A percentile compares a stretch with the other conserved stretches of the same genome.
Evolutionary conservation across 139 green algal species (phyloP).

Genomic region (Micractinium sp.): DNA sequence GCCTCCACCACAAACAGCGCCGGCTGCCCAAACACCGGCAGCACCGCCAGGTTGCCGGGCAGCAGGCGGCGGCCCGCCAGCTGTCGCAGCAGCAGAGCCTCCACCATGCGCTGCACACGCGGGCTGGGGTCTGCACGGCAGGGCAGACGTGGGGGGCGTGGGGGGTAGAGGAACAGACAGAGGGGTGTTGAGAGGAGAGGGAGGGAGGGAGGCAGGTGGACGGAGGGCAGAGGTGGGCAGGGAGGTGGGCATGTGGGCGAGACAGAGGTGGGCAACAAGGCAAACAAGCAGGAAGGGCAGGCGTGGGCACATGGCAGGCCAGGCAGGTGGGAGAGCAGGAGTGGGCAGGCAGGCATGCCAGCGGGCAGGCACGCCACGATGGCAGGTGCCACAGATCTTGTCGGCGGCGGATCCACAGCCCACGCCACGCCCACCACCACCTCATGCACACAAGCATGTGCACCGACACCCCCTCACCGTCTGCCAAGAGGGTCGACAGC

Average conservation of each 20-base stretch:
- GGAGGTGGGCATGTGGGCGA: too few relatives aligned
- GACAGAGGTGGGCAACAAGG: too few relatives aligned
- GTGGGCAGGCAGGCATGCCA: too few relatives aligned
- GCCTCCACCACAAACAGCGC: conserved; percentile 27
- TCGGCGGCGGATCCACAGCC: too few relatives aligned
- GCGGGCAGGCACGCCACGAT: too few relatives aligned
- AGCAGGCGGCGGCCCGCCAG: conserved; percentile 54
- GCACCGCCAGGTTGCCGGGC: conserved; percentile 53
- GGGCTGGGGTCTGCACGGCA: neutral
- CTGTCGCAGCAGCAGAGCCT: conserved; percentile 35
- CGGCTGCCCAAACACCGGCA: conserved; percentile 60
- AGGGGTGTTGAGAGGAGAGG: neutral
- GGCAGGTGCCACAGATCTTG: too few relatives aligned
- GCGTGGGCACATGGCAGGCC: too few relatives aligned
- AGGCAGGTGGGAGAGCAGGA: too few relatives aligned
- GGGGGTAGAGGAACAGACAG: neutral
- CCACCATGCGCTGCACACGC: conserved; percentile 28
- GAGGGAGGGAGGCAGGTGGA: neutral
- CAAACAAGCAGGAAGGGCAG: too few relatives aligned
- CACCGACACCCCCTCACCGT: neutral
- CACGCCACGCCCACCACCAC: too few relatives aligned
- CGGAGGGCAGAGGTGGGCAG: too few relatives aligned
- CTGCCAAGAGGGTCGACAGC: neutral
- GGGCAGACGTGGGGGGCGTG: neutral
- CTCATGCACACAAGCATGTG: too few relatives aligned